Conservation (phyloP, 768 basidiomycete genomes). For the Chalciporus pseudorubinellus region DNA sequence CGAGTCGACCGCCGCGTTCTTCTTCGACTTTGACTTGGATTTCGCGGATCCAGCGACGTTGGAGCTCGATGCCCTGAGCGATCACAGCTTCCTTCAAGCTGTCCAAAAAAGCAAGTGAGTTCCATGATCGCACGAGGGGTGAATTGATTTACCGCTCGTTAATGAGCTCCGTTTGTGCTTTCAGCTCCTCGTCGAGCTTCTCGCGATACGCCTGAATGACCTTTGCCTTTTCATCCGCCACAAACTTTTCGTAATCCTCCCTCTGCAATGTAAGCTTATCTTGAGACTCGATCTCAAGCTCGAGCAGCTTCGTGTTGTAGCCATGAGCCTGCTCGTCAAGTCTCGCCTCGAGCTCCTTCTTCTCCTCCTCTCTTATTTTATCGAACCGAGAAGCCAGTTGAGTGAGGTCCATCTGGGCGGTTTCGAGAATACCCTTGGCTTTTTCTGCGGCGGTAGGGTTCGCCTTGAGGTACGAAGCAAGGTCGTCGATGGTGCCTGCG, state of each 20-base stretch:
- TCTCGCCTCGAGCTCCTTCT: slow-evolving; percentile 55
- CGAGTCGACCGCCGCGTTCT: slow-evolving; percentile 92
- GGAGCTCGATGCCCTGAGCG: slow-evolving; percentile 95
- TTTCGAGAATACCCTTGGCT: slow-evolving; percentile 72
- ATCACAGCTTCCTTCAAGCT: slow-evolving; percentile 94
- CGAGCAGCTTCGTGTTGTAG: slow-evolving; percentile 76
- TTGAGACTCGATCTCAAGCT: slow-evolving; percentile 81
- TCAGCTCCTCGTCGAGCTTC: slow-evolving; percentile 82
- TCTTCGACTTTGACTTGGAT: slow-evolving; percentile 95
- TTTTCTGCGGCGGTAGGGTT: slow-evolving; percentile 66
- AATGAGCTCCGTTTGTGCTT: slow-evolving; percentile 87
- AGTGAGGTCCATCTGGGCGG: slow-evolving; percentile 78
- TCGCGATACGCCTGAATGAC: slow-evolving; percentile 79
- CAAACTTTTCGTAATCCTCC: slow-evolving; percentile 77
- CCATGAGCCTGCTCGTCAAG: slow-evolving; percentile 84
- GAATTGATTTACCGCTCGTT: slow-evolving; percentile 76
- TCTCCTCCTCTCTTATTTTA: slow-evolving; percentile 77
- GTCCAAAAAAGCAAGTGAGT: background rate
- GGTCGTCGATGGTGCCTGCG: slow-evolving; percentile 87
- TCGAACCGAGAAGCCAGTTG: slow-evolving; percentile 75
- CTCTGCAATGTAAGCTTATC: slow-evolving; percentile 84
- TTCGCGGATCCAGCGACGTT: slow-evolving; percentile 94
- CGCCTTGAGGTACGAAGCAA: slow-evolving; percentile 78
- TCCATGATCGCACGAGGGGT: background rate
- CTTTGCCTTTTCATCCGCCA: slow-evolving; percentile 72